Base-by-base conservation (phyloP, 2,329 filamentous ascomycete species). In the Ceratocystis harringtonii region DNA sequence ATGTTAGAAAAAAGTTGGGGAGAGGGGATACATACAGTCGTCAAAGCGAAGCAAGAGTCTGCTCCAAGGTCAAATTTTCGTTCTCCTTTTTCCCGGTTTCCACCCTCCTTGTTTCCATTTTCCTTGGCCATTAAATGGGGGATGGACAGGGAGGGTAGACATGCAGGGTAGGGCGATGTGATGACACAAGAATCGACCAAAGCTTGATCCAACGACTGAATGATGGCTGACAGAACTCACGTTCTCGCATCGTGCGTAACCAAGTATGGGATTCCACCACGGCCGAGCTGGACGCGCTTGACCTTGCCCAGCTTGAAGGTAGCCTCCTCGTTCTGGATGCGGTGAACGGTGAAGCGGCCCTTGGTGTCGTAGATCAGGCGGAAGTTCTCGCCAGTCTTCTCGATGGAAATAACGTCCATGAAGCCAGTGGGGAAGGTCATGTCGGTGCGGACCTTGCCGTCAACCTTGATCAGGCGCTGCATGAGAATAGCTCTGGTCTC, bases 171-270 rank as follows among this genome's bases (percentile, higher is more conserved):
- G n/a, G 60, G 64, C 45, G 50, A 66, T 62, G 64, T 58, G 64
- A 66, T 63, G 61, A 63, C 44, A 63, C n/a, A 55, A 71, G 75
- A 79, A 81, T 82, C 80, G 76, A 83, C 91, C 91, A 95, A 94
- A 96, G 84, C 89, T 94, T 95, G 90, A 90, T 92, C 90, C 92
- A 96, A 96, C 92, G 92, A 87, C 92, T 96, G 92, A 96, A 92
- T 94, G 92, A 96, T 90, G 88, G 89, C 81, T 84, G 82, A 85
- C 81, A 88, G 85, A 88, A 97, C 92, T 96, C 84, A 99, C 92
- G 94, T 99, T 91, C 94, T 89, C 83, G 94, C 94, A 94, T 99
- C 94, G 90, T 99, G 94, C 92, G 94, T 99, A 90, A 99, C 94
- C 91, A 97, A 96, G 92, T 96, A 99, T 95, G 94, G 94, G 87